These are phyloP conservation scores for Saprolegnia parasitica DNA, from an alignment of 352 stramenopile genomes.

Conservation along the genomic window DNA sequence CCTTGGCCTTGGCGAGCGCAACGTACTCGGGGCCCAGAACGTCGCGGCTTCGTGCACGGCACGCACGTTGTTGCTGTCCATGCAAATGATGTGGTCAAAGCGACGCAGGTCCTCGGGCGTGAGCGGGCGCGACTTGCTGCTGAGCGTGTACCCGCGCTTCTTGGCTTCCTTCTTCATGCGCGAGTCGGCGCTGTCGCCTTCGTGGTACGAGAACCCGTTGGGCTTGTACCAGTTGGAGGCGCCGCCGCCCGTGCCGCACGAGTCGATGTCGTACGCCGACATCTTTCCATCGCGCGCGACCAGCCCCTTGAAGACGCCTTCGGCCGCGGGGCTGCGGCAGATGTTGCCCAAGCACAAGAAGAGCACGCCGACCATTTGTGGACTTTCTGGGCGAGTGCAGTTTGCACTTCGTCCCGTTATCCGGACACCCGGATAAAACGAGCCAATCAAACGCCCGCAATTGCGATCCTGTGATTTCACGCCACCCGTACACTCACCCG, in stretches of 20 bases:
- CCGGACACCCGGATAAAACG: too few relatives aligned
- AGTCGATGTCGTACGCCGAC: constrained; percentile 47
- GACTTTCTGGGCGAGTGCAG: too few relatives aligned
- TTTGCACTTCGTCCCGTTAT: too few relatives aligned
- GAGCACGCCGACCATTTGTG: constrained; percentile 41
- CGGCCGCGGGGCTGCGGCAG: constrained; percentile 74
- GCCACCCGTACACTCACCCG: too few relatives aligned
- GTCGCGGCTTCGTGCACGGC: constrained; percentile 77
- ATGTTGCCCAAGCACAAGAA: constrained; percentile 91
- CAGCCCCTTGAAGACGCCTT: constrained; percentile 82
- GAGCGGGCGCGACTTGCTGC: constrained; percentile 69
- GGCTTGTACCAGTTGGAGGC: constrained; percentile 73
- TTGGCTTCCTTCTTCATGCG: constrained; percentile 82
- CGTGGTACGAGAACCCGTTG: constrained; percentile 80
- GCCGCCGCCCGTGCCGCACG: constrained; percentile 81
- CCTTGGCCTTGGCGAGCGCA: constrained; percentile 53
- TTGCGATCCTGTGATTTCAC: too few relatives aligned
- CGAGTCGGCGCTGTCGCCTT: constrained; percentile 71
- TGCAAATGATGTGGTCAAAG: constrained; percentile 88
- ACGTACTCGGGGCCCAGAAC: constrained; percentile 56
- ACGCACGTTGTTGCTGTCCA: constrained; percentile 82
- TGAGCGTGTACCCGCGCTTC: constrained; percentile 80
- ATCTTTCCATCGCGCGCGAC: constrained; percentile 37
- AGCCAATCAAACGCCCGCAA: too few relatives aligned
- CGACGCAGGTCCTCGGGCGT: constrained; percentile 61